phyloP scores from a whole-genome alignment of 371 early-diverging fungal species.

The Mortierella sp. region DNA sequence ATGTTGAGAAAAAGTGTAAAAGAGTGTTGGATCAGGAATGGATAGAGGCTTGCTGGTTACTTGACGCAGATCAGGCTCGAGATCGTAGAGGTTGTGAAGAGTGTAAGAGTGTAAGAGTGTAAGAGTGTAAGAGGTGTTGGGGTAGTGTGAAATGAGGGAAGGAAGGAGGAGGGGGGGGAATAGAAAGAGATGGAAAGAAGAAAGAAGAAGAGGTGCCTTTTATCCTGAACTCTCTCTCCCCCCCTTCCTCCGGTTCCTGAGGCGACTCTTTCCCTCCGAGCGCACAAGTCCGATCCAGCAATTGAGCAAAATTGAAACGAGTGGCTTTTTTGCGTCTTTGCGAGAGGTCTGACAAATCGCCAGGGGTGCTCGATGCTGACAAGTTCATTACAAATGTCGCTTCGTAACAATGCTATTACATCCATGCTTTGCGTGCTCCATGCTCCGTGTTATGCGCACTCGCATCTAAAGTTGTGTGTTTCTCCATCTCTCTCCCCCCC shows the following conservation, averaged over 20 bases:
- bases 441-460: too few relatives aligned
- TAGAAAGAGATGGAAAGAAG: conserved; percentile 1
- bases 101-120: background rate
- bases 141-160: background rate
- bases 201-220: background rate
- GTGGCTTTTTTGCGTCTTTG: conserved; percentile 1
- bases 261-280: background rate
- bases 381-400: conserved; percentile 2
- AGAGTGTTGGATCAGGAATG: background rate
- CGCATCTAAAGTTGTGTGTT: too few relatives aligned
- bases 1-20: conserved; percentile 4
- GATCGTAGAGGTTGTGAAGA: background rate
- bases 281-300: conserved; percentile 3
- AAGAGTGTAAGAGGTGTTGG: background rate
- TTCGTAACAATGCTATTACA: too few relatives aligned
- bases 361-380: background rate
- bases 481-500: too few relatives aligned
- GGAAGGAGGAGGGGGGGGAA: background rate
- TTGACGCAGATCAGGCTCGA: too few relatives aligned
- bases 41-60: conserved; percentile 1
- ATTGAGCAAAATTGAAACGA: background rate
- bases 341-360: background rate
- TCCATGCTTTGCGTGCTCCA: too few relatives aligned
- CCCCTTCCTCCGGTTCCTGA: background rate
- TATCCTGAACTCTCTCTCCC: background rate